A percentile compares a stretch with the other conserved stretches of the same genome.
Evolutionary conservation across 2,329 filamentous ascomycete species (phyloP).

Genomic region (Lecanicillium sp.): DNA sequence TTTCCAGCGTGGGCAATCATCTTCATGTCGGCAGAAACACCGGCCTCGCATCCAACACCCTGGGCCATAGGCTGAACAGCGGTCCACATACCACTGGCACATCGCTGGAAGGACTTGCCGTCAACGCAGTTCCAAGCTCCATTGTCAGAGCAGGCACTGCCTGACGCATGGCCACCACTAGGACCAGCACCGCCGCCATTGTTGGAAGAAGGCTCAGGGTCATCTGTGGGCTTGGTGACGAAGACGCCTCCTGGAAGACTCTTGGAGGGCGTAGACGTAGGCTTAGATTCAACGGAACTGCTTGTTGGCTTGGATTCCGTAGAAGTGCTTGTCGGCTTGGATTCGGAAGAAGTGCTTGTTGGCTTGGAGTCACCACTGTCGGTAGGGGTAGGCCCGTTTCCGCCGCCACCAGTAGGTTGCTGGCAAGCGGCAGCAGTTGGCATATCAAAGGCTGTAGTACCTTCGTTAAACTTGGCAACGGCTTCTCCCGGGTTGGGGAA

Average conservation of each 20-base stretch:
- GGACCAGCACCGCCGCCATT: constrained; percentile 14
- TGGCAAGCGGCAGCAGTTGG: constrained; percentile 16
- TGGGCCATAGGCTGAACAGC: constrained; percentile 29
- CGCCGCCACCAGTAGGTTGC: constrained; percentile 15
- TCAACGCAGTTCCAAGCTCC: constrained; percentile 47
- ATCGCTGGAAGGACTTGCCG: constrained; percentile 44
- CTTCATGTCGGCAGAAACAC: constrained; percentile 29
- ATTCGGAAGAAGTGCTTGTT: constrained; percentile 4
- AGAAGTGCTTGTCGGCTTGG: not conserved
- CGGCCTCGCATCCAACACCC: constrained; percentile 36
- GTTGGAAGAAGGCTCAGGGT: constrained; percentile 1
- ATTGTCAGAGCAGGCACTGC: constrained; percentile 36
- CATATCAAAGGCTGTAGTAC: constrained; percentile 23
- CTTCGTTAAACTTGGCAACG: constrained; percentile 38
- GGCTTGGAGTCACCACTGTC: constrained; percentile 12
- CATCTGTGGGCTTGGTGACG: not conserved
- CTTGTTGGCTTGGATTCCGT: not conserved
- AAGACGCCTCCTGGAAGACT: constrained; percentile 5
- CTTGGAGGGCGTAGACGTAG: not conserved
- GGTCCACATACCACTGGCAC: constrained; percentile 44
- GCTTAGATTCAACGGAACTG: not conserved
- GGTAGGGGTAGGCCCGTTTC: constrained; percentile 13
- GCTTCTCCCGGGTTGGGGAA: constrained; percentile 58
- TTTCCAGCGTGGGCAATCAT: constrained; percentile 19
- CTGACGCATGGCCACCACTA: constrained; percentile 25